Evolutionary conservation across 345 rosid genomes (phyloP).

Genomic region (Populus pruinosa): DNA sequence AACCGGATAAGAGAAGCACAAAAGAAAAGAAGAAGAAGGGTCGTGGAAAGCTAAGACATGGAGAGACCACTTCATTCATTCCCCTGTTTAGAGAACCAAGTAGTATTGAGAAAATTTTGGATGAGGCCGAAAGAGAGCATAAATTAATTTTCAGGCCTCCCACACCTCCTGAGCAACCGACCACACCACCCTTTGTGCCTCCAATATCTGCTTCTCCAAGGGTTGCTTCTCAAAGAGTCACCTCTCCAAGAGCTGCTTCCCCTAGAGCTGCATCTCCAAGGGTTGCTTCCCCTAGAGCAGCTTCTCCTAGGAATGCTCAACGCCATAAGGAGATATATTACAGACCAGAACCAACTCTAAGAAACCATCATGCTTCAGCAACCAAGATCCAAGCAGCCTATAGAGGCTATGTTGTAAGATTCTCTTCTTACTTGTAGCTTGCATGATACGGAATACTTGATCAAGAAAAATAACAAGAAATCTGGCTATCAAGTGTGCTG

Average conservation of each 20-base stretch:
- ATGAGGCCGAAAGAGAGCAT: constrained; percentile 89
- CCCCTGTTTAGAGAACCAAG: constrained; percentile 82
- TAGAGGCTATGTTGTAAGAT: constrained; percentile 79
- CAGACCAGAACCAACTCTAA: constrained; percentile 65
- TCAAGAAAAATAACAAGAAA: neutral
- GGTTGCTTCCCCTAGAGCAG: constrained; percentile 40
- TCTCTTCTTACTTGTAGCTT: constrained; percentile 10
- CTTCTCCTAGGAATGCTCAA: constrained; percentile 39
- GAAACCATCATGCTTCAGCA: constrained; percentile 61
- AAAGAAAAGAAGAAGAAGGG: constrained; percentile 76
- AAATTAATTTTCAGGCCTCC: constrained; percentile 71
- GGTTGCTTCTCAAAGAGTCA: constrained; percentile 38
- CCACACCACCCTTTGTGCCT: constrained; percentile 43
- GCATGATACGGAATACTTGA: neutral
- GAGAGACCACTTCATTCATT: constrained; percentile 75
- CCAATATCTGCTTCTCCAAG: constrained; percentile 23
- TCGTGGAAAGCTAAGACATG: constrained; percentile 47
- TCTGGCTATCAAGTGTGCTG: neutral
- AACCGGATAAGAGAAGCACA: constrained; percentile 33
- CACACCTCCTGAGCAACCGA: constrained; percentile 49
- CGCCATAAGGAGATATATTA: constrained; percentile 44
- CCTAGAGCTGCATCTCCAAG: constrained; percentile 50
- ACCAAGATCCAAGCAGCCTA: constrained; percentile 83
- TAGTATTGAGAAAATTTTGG: constrained; percentile 87
- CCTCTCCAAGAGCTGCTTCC: constrained; percentile 51